A percentile compares a stretch with the other conserved stretches of the same genome.
Conservation (phyloP, 345 rosid species). For the Lumnitzera littorea region DNA sequence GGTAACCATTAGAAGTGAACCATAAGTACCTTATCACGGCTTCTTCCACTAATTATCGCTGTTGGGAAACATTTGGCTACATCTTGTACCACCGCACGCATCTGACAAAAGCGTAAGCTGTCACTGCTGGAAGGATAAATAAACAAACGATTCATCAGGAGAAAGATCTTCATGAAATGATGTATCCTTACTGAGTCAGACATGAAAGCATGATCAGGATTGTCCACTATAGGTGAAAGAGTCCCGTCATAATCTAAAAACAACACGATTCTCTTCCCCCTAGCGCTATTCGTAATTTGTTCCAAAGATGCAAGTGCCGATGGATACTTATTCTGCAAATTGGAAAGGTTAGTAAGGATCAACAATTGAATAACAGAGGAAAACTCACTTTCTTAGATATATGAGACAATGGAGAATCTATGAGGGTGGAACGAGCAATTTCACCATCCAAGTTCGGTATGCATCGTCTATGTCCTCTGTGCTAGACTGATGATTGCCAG, state of each 20-base stretch:
- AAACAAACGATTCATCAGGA: background rate
- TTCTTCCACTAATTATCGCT: constrained; percentile 41
- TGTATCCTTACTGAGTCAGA: constrained; percentile 6
- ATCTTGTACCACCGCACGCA: constrained; percentile 27
- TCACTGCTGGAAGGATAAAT: background rate
- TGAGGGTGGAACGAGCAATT: too few relatives aligned
- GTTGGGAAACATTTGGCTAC: constrained; percentile 37
- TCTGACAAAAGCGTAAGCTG: constrained; percentile 18
- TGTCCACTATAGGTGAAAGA: constrained; percentile 18
- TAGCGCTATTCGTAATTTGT: constrained; percentile 5
- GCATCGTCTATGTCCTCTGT: too few relatives aligned
- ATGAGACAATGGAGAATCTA: too few relatives aligned
- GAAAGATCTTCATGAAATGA: background rate
- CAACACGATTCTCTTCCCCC: constrained; percentile 13
- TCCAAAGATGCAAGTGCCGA: constrained; percentile 13
- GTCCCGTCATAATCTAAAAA: constrained; percentile 22
- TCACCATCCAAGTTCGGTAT: too few relatives aligned
- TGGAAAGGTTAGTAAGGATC: too few relatives aligned
- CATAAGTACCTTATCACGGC: constrained; percentile 31
- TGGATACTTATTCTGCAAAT: constrained; percentile 15
- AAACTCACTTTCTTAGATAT: too few relatives aligned
- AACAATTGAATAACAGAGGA: too few relatives aligned
- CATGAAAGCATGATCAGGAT: constrained; percentile 21
- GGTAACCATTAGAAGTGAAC: constrained; percentile 9
- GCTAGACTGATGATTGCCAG: too few relatives aligned